A percentile compares a stretch with the other conserved stretches of the same genome.
phyloP scores from a whole-genome alignment of 1,139 yeast genomes.

The Candida glucosophila region DNA sequence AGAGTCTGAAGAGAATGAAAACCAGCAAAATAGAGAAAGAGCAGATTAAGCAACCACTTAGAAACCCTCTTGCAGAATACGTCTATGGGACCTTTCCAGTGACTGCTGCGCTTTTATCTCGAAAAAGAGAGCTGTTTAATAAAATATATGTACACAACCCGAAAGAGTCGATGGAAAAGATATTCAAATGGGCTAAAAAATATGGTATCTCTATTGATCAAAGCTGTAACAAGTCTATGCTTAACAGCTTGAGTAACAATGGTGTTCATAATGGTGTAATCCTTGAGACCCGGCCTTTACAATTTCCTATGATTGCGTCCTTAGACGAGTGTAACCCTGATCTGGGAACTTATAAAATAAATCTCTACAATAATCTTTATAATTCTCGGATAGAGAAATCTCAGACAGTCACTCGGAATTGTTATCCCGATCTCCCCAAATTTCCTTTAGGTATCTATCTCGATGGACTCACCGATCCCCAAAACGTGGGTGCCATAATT shows the following conservation, averaged over 20 bases:
- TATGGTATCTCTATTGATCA: conserved; percentile 34
- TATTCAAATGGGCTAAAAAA: conserved; percentile 38
- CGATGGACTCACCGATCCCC: conserved; percentile 85
- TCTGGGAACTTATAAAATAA: conserved; percentile 20
- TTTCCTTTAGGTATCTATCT: conserved; percentile 68
- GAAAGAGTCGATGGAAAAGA: conserved; percentile 21
- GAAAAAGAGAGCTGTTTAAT: conserved; percentile 45
- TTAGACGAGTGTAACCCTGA: conserved; percentile 20
- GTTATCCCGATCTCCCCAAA: conserved; percentile 7
- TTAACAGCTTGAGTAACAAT: conserved; percentile 54
- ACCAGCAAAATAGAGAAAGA: conserved; percentile 1
- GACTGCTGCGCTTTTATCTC: conserved; percentile 54
- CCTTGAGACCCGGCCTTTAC: conserved; percentile 55
- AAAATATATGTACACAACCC: conserved; percentile 43
- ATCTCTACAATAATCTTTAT: conserved; percentile 12
- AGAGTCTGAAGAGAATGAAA: conserved; percentile 9
- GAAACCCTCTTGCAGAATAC: conserved; percentile 52
- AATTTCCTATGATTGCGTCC: conserved; percentile 30
- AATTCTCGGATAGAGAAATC: conserved; percentile 9
- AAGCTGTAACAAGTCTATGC: conserved; percentile 42
- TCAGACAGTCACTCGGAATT: conserved; percentile 11
- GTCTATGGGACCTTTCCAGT: conserved; percentile 75
- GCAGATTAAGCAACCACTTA: conserved; percentile 2
- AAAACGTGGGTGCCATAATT: conserved; percentile 79
- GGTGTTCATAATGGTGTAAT: conserved; percentile 83